Conservation (phyloP, 352 stramenopile genomes). For the Elongisporangium undulatum region DNA sequence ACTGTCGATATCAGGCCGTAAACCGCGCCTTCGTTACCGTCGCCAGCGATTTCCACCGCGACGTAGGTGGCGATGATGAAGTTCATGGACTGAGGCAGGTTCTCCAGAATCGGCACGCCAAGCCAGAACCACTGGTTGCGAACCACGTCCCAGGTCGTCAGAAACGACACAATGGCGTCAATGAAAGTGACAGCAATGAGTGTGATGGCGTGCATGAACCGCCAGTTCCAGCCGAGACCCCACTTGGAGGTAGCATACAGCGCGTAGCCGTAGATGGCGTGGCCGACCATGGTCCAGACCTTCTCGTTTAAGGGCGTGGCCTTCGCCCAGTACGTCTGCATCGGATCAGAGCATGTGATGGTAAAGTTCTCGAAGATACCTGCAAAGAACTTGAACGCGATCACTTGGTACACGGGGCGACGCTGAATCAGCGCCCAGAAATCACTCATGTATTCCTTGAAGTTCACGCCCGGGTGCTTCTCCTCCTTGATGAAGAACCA, state of each 20-base stretch:
- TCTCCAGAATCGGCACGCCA: constrained; percentile 20
- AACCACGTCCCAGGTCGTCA: constrained; percentile 31
- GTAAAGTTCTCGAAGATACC: constrained; percentile 12
- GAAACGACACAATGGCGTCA: constrained; percentile 19
- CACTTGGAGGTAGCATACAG: constrained; percentile 9
- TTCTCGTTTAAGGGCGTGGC: constrained; percentile 16
- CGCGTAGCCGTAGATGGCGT: constrained; percentile 1
- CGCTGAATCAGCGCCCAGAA: constrained; percentile 22
- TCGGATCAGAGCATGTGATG: constrained; percentile 4
- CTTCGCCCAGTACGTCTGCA: constrained; percentile 11
- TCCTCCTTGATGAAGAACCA: constrained; percentile 31
- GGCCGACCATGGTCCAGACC: constrained; percentile 5
- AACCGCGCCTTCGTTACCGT: constrained; percentile 23
- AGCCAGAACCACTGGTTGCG: constrained; percentile 37
- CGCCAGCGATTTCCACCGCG: constrained; percentile 13
- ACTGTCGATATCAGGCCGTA: constrained; percentile 28
- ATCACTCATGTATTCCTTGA: constrained; percentile 16
- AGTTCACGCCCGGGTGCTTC: constrained; percentile 9
- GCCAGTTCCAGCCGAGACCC: constrained; percentile 32
- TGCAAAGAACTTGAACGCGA: constrained; percentile 10
- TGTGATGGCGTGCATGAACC: constrained; percentile 18
- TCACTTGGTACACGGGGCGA: constrained; percentile 21
- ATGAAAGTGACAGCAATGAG: constrained; percentile 16
- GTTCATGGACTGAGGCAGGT: constrained; percentile 16
- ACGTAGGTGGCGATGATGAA: constrained; percentile 25